These are phyloP conservation scores for Fusarium newnesense DNA, from an alignment of 2,329 filamentous ascomycete genomes.

Conservation along the genomic window DNA sequence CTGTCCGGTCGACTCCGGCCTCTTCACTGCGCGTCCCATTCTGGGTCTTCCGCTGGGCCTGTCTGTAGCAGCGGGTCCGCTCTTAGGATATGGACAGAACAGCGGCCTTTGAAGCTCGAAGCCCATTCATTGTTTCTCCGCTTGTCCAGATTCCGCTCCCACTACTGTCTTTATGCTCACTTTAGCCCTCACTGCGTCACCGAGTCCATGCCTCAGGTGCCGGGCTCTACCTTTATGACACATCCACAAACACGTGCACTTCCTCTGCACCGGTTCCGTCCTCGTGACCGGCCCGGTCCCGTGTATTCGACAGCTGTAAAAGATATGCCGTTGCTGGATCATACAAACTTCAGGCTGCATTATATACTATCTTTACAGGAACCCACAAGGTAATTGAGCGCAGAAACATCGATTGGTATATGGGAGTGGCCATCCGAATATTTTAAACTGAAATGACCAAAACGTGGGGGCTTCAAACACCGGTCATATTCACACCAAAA, in stretches of 20 bases:
- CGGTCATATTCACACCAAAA: background rate
- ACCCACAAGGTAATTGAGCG: background rate
- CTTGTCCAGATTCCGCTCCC: constrained; percentile 30
- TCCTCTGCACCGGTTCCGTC: constrained; percentile 29
- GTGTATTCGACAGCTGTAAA: constrained; percentile 1
- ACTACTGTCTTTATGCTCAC: constrained; percentile 26
- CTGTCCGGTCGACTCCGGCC: constrained; percentile 40
- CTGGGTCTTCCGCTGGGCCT: constrained; percentile 35
- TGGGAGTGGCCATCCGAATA: background rate
- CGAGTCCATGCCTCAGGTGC: constrained; percentile 22
- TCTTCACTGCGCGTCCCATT: constrained; percentile 30
- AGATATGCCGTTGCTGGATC: background rate
- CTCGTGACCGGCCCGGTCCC: constrained; percentile 41
- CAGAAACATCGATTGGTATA: background rate
- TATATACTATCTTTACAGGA: background rate
- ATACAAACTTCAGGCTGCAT: background rate
- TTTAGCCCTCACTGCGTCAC: constrained; percentile 19
- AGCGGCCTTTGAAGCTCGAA: constrained; percentile 13
- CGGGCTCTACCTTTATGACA: constrained; percentile 3
- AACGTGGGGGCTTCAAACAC: constrained; percentile 1
- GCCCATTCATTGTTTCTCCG: constrained; percentile 25
- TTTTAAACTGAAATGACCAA: constrained; percentile 5
- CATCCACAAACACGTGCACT: constrained; percentile 11
- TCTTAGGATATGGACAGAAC: constrained; percentile 8
- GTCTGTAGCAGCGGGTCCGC: constrained; percentile 30